Conservation (phyloP, 2,329 filamentous ascomycete species). For the Fusarium continuum region DNA sequence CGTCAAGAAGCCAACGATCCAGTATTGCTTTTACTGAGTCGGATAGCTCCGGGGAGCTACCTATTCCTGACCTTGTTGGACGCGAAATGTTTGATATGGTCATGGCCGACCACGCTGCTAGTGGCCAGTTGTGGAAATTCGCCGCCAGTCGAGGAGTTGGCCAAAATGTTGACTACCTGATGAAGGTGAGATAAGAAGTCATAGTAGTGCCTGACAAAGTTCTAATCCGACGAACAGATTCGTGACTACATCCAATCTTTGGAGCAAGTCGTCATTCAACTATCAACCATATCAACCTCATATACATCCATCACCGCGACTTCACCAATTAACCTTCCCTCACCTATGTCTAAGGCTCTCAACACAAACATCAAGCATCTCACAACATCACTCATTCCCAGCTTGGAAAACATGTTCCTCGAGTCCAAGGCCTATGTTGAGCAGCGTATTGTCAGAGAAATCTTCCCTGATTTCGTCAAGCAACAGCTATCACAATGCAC, state of each 20-base stretch:
- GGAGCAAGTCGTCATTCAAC: conserved; percentile 54
- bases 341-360: conserved; percentile 52
- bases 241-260: conserved; percentile 57
- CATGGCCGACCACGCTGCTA: conserved; percentile 58
- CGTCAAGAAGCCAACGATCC: conserved; percentile 39
- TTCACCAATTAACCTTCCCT: conserved; percentile 54
- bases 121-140: conserved; percentile 58
- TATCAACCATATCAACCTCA: conserved; percentile 53
- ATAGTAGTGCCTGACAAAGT: neutral
- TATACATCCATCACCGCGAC: conserved; percentile 55
- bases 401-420: conserved; percentile 55
- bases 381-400: conserved; percentile 55
- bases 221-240: conserved; percentile 41
- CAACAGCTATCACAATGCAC: conserved; percentile 60
- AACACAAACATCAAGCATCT: conserved; percentile 58
- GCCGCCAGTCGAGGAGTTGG: conserved; percentile 57
- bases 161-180: conserved; percentile 61
- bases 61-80: conserved; percentile 59
- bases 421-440: conserved; percentile 57
- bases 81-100: conserved; percentile 60
- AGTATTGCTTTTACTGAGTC: conserved; percentile 43
- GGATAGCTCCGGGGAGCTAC: conserved; percentile 39
- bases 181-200: conserved; percentile 52
- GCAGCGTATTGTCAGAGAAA: conserved; percentile 53
- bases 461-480: conserved; percentile 63